Evolutionary conservation across 2,329 filamentous ascomycete genomes (phyloP).

Genomic region (Elsinoe fawcettii): DNA sequence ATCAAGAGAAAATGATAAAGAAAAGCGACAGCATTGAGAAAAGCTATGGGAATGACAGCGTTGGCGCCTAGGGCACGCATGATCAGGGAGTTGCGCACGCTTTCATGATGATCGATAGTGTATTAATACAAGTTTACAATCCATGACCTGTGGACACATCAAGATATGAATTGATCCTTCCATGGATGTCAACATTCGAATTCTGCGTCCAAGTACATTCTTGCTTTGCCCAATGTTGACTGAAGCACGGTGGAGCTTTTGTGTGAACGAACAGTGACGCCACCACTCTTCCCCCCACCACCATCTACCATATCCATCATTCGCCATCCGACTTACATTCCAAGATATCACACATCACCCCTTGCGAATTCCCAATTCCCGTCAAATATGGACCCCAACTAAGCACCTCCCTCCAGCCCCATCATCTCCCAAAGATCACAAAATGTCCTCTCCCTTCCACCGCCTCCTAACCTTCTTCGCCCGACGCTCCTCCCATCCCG

Average conservation of each 20-base stretch:
- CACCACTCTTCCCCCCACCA: background rate
- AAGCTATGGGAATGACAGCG: background rate
- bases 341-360: too few relatives aligned
- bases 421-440: background rate
- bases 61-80: slow-evolving; percentile 5
- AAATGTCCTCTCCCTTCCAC: slow-evolving; percentile 25
- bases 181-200: background rate
- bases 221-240: too few relatives aligned
- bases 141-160: too few relatives aligned
- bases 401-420: background rate
- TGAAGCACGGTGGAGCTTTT: background rate
- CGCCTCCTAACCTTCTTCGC: slow-evolving; percentile 32
- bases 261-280: slow-evolving; percentile 12
- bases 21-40: background rate
- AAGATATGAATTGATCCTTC: background rate
- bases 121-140: background rate
- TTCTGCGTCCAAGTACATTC: too few relatives aligned
- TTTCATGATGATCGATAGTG: background rate
- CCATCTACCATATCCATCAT: background rate
- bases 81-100: slow-evolving; percentile 2
- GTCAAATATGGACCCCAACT: background rate
- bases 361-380: background rate
- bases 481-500: slow-evolving; percentile 24
- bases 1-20: background rate
- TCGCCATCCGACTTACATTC: background rate